Evolutionary conservation across 441 rosid species (phyloP).

Genomic region (Cnidoscolus chayamansa): DNA sequence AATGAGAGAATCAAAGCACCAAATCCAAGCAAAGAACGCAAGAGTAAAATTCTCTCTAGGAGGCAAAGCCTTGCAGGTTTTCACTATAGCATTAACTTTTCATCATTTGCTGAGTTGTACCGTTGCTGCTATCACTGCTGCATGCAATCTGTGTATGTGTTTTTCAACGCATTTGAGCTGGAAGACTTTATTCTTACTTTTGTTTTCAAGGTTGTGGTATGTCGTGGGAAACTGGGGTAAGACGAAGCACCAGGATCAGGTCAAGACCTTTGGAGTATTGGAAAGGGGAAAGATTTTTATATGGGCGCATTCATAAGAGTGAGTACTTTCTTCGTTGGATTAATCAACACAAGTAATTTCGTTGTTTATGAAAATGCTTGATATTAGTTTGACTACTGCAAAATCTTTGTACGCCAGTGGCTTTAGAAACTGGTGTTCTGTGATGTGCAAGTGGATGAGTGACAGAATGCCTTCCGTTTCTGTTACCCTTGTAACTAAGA

Average conservation of each 20-base stretch:
- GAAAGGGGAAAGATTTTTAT: slow-evolving; percentile 90
- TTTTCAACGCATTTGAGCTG: slow-evolving; percentile 10
- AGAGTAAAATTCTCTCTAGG: slow-evolving; percentile 24
- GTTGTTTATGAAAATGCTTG: background rate
- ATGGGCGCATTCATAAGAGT: slow-evolving; percentile 84
- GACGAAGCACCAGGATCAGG: slow-evolving; percentile 82
- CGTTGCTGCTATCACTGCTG: background rate
- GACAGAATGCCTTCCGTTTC: background rate
- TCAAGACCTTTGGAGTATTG: slow-evolving; percentile 91
- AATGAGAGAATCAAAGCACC: slow-evolving; percentile 18
- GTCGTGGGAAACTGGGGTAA: slow-evolving; percentile 48
- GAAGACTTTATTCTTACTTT: slow-evolving; percentile 5
- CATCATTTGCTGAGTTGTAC: background rate
- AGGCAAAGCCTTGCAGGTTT: slow-evolving; percentile 71
- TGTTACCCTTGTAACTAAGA: background rate
- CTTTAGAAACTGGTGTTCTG: background rate
- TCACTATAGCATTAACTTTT: slow-evolving; percentile 17
- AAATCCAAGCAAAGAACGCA: slow-evolving; percentile 25
- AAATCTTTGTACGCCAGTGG: background rate
- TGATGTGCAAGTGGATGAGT: background rate
- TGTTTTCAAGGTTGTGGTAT: slow-evolving; percentile 56
- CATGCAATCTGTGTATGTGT: background rate
- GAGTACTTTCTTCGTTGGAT: slow-evolving; percentile 31
- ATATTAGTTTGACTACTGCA: background rate
- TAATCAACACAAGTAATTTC: background rate